Evolutionary conservation across 225 moss, liverwort and hornwort genomes (phyloP).

Genomic region (Polytrichum formosum): DNA sequence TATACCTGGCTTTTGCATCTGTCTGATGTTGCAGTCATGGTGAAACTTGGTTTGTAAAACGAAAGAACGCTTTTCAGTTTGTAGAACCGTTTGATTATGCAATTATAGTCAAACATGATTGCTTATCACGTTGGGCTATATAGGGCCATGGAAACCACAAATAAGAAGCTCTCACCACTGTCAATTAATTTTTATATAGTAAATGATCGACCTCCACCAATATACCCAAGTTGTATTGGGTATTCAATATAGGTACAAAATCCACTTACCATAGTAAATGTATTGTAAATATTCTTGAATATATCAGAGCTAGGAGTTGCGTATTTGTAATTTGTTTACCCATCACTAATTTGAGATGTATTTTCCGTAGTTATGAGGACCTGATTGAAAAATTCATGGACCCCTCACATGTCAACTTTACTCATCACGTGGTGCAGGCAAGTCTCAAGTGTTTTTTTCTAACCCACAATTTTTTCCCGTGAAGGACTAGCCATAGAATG

Average conservation of each 20-base stretch:
- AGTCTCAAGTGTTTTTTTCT: background rate
- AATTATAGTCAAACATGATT: too few relatives aligned
- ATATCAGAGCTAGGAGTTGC: background rate
- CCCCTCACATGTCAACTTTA: slow-evolving; percentile 71
- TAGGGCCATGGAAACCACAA: too few relatives aligned
- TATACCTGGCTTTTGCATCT: background rate
- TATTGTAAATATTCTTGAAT: slow-evolving; percentile 4
- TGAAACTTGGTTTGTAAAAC: background rate
- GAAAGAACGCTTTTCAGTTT: background rate
- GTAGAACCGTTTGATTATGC: too few relatives aligned
- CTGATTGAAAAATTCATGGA: slow-evolving; percentile 81
- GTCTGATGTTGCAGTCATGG: slow-evolving; percentile 1
- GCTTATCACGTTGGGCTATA: too few relatives aligned
- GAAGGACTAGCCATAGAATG: too few relatives aligned
- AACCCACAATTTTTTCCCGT: too few relatives aligned
- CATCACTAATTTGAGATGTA: slow-evolving; percentile 2
- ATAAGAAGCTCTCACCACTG: too few relatives aligned
- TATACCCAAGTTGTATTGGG: background rate
- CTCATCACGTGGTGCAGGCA: slow-evolving; percentile 81
- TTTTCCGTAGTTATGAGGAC: slow-evolving; percentile 52
- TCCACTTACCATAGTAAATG: slow-evolving; percentile 5
- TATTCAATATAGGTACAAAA: background rate
- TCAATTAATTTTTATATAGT: too few relatives aligned
- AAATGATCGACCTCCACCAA: background rate
- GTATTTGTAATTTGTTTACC: background rate